A percentile compares a stretch with the other conserved stretches of the same genome.
Evolutionary conservation across 768 basidiomycete genomes (phyloP).

Genomic region (Termitomyces sp.): DNA sequence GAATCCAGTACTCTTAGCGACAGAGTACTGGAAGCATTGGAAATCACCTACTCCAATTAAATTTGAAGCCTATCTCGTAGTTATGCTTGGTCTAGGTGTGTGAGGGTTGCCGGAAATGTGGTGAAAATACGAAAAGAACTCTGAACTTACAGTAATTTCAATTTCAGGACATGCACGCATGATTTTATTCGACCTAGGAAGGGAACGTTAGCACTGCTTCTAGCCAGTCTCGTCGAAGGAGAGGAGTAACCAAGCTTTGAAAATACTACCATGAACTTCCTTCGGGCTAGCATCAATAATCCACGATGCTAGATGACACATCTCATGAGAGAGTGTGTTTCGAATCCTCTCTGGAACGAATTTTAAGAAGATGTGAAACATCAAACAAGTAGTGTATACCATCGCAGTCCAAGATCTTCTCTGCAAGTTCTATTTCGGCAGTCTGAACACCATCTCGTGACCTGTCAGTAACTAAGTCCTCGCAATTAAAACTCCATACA

Average conservation of each 20-base stretch:
- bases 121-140: neutral
- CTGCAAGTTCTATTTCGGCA: conserved; percentile 71
- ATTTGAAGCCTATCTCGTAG: conserved; percentile 73
- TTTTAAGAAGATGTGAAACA: neutral
- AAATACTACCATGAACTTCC: conserved; percentile 69
- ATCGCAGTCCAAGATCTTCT: conserved; percentile 74
- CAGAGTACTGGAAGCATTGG: conserved; percentile 1
- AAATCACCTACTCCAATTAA: conserved; percentile 59
- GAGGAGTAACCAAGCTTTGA: conserved; percentile 57
- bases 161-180: conserved; percentile 66
- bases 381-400: conserved; percentile 36
- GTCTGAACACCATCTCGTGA: conserved; percentile 53
- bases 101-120: neutral
- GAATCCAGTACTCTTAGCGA: conserved; percentile 2
- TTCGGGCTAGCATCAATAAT: conserved; percentile 64
- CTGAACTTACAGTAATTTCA: conserved; percentile 51
- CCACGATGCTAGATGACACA: conserved; percentile 91
- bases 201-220: neutral
- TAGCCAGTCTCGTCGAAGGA: neutral
- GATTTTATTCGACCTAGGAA: conserved; percentile 62
- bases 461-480: conserved; percentile 23
- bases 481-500: neutral
- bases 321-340: conserved; percentile 83
- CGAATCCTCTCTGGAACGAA: conserved; percentile 60
- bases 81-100: conserved; percentile 56